These are phyloP conservation scores for Sporopachydermia lactativora DNA, from an alignment of 805 yeast genomes.

Conservation along the genomic window DNA sequence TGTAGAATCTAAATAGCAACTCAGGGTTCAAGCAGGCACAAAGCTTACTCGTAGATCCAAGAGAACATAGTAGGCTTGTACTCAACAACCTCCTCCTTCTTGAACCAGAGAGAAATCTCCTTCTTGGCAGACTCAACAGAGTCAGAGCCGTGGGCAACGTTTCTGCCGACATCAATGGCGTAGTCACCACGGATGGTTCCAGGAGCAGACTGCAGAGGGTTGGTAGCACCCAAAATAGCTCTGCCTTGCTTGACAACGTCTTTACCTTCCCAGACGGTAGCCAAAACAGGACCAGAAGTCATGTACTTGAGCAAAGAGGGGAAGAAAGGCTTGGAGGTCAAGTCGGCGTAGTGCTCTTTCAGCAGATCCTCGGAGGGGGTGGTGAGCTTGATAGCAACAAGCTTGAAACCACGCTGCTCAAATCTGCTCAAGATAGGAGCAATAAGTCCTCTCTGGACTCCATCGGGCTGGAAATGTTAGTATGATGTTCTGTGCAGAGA, in stretches of 20 bases:
- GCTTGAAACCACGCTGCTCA: conserved; percentile 95
- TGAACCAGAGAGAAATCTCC: conserved; percentile 97
- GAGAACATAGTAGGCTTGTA: conserved; percentile 76
- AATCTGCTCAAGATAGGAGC: conserved; percentile 83
- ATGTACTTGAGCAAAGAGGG: conserved; percentile 92
- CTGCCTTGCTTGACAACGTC: conserved; percentile 99
- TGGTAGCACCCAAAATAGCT: conserved; percentile 95
- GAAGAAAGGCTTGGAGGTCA: conserved; percentile 94
- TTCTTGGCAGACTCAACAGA: conserved; percentile 94
- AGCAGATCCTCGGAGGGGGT: conserved; percentile 77
- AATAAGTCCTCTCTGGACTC: conserved; percentile 98
- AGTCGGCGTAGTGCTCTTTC: conserved; percentile 91
- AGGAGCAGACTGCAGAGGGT: conserved; percentile 94
- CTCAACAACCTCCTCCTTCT: conserved; percentile 86
- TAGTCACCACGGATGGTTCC: conserved; percentile 99
- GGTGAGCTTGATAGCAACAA: conserved; percentile 88
- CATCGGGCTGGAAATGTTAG: conserved; percentile 59
- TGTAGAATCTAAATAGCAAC: too few species aligned
- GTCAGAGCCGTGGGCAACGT: conserved; percentile 98
- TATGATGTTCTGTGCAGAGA: not conserved
- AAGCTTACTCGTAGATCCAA: conserved; percentile 85
- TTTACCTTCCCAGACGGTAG: conserved; percentile 99
- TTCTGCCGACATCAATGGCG: conserved; percentile 98
- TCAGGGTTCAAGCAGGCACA: too few species aligned
- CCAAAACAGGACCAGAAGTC: conserved; percentile 97